phyloP scores from a whole-genome alignment of 1,284 basidiomycete species.

The Mixia osmundae region DNA sequence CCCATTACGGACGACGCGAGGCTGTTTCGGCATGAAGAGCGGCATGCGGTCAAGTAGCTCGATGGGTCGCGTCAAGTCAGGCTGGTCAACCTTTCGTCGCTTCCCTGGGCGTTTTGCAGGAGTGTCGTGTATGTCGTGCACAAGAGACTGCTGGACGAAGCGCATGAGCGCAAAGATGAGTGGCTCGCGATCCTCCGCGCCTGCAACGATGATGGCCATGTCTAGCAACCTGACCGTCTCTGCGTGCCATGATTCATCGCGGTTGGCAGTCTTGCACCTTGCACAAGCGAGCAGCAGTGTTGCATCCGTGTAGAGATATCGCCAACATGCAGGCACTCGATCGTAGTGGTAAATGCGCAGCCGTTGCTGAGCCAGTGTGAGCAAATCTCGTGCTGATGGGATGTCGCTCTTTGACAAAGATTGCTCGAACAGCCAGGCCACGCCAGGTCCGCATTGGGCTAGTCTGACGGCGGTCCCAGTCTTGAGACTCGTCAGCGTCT shows the following conservation, averaged over 20 bases:
- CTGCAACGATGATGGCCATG: constrained; percentile 57
- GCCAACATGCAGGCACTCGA: constrained; percentile 22
- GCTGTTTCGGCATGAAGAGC: constrained; percentile 20
- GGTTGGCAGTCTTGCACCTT: neutral
- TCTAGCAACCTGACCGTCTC: constrained; percentile 38
- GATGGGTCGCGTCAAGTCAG: neutral
- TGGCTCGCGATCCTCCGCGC: constrained; percentile 36
- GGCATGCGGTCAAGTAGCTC: constrained; percentile 1
- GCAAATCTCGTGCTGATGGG: too few species aligned
- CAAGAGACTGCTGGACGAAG: constrained; percentile 22
- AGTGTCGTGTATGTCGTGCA: constrained; percentile 1
- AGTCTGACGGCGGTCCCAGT: too few species aligned
- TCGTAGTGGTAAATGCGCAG: constrained; percentile 25
- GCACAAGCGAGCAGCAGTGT: constrained; percentile 16
- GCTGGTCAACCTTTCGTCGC: neutral
- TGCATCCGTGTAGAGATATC: constrained; percentile 27
- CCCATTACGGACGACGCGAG: constrained; percentile 43
- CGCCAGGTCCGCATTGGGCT: too few species aligned
- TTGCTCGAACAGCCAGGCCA: too few species aligned
- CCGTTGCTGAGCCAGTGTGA: constrained; percentile 23
- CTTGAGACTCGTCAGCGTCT: too few species aligned
- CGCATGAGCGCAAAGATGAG: constrained; percentile 38
- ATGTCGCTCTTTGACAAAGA: too few species aligned
- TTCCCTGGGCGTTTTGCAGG: neutral
- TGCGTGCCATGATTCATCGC: neutral